Evolutionary conservation across 495 filamentous ascomycete species (phyloP), one percentile per base, ranked within the genome.

Genomic region (Hypoxylon lenormandii): DNA sequence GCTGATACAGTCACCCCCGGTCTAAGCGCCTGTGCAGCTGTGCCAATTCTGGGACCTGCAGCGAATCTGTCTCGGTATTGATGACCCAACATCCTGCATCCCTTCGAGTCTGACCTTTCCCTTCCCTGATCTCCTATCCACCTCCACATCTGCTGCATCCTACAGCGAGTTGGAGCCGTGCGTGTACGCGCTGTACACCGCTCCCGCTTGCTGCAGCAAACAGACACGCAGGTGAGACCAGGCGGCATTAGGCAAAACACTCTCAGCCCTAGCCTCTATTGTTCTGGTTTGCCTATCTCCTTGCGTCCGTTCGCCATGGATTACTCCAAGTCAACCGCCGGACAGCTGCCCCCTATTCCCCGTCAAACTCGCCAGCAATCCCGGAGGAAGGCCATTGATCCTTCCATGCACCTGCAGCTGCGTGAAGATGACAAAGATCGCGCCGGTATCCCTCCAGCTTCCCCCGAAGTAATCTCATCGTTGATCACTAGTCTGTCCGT

Each of bases 391-490:
- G 76, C 70, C 22, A 74, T 81, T 64, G 64, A 76, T 70, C 69
- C 74, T 63, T 72, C 74, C 8, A 67, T 74, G 74, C 74, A 76
- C 72, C 65, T 76, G 36, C 63, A 66, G 51, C 55, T 73, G n/a
- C 73, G 66, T n/a, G 48, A 63, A 50, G 63, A 60, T 30, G 71
- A 67, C 70, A 74, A 66, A 66, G 71, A 74, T 65, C 81, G 73
- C 37, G 72, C 76, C 54, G 85, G 84, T 63, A 73, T 87, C 23
- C 77, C 85, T 46, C 87, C 92, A 46, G 89, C 91, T 1, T 95
- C 93, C 12, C 92, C 95, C 22, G 93, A 96, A 78, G 91, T 98
- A 49, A 98, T 98, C 64, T 94, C 91, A 51, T 93, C 91, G 38
- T 83, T 98, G 52, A 96, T 98, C 77, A 94, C 93, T 52, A 95